Conservation (phyloP, 148 eudicot species). For the Cornus controversa region DNA sequence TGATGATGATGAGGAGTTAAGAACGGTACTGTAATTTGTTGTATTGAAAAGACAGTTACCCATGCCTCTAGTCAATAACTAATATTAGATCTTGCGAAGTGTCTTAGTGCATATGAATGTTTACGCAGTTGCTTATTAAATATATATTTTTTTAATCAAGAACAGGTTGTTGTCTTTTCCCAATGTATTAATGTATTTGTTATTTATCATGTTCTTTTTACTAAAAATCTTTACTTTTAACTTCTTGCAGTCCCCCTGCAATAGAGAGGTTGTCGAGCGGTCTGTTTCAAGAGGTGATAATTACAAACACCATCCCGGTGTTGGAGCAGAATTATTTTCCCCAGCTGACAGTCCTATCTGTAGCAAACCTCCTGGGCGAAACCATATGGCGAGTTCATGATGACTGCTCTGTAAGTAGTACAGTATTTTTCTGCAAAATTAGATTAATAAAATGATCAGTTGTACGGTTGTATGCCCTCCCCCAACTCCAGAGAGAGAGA, state of each 20-base stretch:
- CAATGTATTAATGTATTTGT: too few species aligned
- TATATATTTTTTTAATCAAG: too few species aligned
- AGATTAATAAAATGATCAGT: too few species aligned
- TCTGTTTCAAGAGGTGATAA: slow-evolving; percentile 88
- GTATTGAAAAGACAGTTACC: neutral
- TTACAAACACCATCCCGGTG: slow-evolving; percentile 86
- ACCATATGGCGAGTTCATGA: slow-evolving; percentile 97
- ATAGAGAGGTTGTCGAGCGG: slow-evolving; percentile 87
- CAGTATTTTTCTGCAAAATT: slow-evolving; percentile 13
- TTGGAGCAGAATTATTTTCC: slow-evolving; percentile 85
- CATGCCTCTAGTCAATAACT: too few species aligned
- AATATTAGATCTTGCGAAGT: too few species aligned
- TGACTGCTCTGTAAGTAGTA: slow-evolving; percentile 77
- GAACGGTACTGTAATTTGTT: neutral
- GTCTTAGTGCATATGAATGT: too few species aligned
- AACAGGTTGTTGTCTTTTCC: neutral
- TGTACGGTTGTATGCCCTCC: too few species aligned
- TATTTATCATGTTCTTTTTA: neutral
- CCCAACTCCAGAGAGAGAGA: too few species aligned
- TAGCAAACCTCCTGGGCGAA: slow-evolving; percentile 91
- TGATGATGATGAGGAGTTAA: too few species aligned
- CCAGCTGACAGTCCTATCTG: slow-evolving; percentile 82
- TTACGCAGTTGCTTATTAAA: neutral
- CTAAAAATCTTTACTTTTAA: neutral
- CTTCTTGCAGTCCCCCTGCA: slow-evolving; percentile 76